Evolutionary conservation across 768 basidiomycete species (phyloP).

Genomic region (Podaxis sp.): DNA sequence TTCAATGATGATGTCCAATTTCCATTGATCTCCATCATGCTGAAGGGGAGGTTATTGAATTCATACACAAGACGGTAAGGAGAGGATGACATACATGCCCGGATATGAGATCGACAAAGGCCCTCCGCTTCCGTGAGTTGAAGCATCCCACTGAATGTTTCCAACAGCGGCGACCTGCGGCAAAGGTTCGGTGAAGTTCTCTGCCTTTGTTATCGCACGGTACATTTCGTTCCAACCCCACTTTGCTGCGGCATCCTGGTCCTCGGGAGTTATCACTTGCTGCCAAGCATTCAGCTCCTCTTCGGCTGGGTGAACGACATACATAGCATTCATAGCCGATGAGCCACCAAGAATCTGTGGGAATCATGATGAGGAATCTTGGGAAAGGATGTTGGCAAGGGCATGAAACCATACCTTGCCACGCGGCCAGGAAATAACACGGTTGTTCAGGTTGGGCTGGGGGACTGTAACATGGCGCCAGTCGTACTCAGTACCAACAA

Average conservation of each 20-base stretch:
- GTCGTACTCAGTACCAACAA: slow-evolving; percentile 45
- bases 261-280: slow-evolving; percentile 31
- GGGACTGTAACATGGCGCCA: slow-evolving; percentile 45
- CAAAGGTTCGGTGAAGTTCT: slow-evolving; percentile 53
- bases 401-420: slow-evolving; percentile 40
- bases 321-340: slow-evolving; percentile 63
- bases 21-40: slow-evolving; percentile 47
- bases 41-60: slow-evolving; percentile 16
- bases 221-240: slow-evolving; percentile 49
- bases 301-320: slow-evolving; percentile 48
- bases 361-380: background rate
- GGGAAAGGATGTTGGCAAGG: background rate
- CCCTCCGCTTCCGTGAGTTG: slow-evolving; percentile 49
- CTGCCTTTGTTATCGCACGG: slow-evolving; percentile 46
- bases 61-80: background rate
- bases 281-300: slow-evolving; percentile 47
- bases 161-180: slow-evolving; percentile 33
- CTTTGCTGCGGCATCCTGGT: slow-evolving; percentile 22
- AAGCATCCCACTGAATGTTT: slow-evolving; percentile 40
- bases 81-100: slow-evolving; percentile 37
- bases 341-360: slow-evolving; percentile 51
- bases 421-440: slow-evolving; percentile 47
- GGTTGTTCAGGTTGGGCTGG: slow-evolving; percentile 39
- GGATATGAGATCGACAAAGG: slow-evolving; percentile 43
- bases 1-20: slow-evolving; percentile 55